Evolutionary conservation across 2,329 filamentous ascomycete species (phyloP).

Genomic region (Akanthomyces muscarius): DNA sequence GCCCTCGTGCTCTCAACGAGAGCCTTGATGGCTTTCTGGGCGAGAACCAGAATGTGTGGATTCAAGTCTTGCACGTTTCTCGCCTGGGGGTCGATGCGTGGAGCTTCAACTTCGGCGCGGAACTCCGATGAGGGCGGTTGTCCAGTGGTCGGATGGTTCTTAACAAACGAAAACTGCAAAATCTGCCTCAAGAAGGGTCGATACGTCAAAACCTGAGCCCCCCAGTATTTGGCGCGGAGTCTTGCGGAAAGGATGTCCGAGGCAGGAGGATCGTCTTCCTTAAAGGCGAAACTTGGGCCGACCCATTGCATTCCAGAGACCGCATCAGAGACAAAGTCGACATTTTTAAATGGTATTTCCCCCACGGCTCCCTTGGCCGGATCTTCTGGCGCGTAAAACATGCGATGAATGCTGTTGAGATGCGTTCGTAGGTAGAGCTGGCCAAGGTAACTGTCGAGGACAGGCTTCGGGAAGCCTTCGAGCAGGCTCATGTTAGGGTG

Average conservation of each 20-base stretch:
- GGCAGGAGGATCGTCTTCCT: slow-evolving; percentile 66
- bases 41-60: slow-evolving; percentile 49
- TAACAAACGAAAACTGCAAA: slow-evolving; percentile 43
- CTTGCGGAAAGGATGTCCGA: slow-evolving; percentile 75
- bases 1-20: slow-evolving; percentile 81
- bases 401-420: slow-evolving; percentile 58
- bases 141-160: slow-evolving; percentile 32
- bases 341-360: slow-evolving; percentile 39
- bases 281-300: slow-evolving; percentile 50
- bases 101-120: slow-evolving; percentile 34
- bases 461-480: slow-evolving; percentile 40
- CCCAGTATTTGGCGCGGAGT: slow-evolving; percentile 90
- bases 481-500: slow-evolving; percentile 55
- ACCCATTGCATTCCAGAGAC: slow-evolving; percentile 44
- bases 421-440: slow-evolving; percentile 63
- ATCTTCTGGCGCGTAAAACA: slow-evolving; percentile 48
- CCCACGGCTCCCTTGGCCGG: slow-evolving; percentile 27
- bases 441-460: slow-evolving; percentile 58
- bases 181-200: slow-evolving; percentile 66
- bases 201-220: slow-evolving; percentile 84
- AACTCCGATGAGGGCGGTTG: slow-evolving; percentile 34
- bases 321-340: slow-evolving; percentile 43
- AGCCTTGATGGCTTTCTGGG: slow-evolving; percentile 62
- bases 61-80: slow-evolving; percentile 39
- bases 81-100: slow-evolving; percentile 35